Percentiles rank a stretch among this genome's conserved stretches.
Conservation (phyloP, 2,329 filamentous ascomycete species). For the Pseudocercospora musae region DNA sequence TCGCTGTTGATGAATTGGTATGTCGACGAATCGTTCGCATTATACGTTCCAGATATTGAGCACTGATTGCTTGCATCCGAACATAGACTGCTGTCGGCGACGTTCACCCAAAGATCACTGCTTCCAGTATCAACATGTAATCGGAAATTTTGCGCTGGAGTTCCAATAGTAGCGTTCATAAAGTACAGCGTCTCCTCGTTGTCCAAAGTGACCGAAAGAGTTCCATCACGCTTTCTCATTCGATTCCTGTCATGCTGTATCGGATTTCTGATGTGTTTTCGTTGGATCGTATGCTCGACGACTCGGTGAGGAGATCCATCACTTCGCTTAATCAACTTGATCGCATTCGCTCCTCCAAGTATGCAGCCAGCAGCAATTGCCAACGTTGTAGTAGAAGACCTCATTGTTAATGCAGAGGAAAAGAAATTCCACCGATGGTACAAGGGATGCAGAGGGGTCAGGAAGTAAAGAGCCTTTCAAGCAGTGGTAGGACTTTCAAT, state of each 20-base stretch:
- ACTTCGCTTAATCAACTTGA: constrained; percentile 29
- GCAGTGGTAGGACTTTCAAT: background rate
- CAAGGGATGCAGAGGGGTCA: constrained; percentile 4
- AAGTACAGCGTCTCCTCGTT: constrained; percentile 61
- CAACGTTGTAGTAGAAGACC: constrained; percentile 22
- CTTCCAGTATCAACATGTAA: constrained; percentile 62
- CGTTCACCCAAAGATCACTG: constrained; percentile 66
- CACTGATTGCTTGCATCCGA: constrained; percentile 49
- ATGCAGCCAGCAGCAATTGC: constrained; percentile 26
- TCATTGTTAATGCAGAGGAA: constrained; percentile 6
- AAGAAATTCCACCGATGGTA: background rate
- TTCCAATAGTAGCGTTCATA: constrained; percentile 57
- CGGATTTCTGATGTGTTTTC: constrained; percentile 46
- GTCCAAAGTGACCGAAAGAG: constrained; percentile 49
- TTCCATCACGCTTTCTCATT: constrained; percentile 40
- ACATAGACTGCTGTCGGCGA: constrained; percentile 60
- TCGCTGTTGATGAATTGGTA: constrained; percentile 68
- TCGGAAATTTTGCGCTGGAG: constrained; percentile 53
- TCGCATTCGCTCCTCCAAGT: constrained; percentile 26
- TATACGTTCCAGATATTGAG: constrained; percentile 62
- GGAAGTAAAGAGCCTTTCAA: constrained; percentile 4
- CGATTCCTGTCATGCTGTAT: constrained; percentile 47
- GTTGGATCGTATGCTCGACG: constrained; percentile 50
- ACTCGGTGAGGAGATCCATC: constrained; percentile 41
- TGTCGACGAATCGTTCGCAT: constrained; percentile 68